Evolutionary conservation across 78 protist genomes (phyloP).

Genomic region (Guillardia theta): DNA sequence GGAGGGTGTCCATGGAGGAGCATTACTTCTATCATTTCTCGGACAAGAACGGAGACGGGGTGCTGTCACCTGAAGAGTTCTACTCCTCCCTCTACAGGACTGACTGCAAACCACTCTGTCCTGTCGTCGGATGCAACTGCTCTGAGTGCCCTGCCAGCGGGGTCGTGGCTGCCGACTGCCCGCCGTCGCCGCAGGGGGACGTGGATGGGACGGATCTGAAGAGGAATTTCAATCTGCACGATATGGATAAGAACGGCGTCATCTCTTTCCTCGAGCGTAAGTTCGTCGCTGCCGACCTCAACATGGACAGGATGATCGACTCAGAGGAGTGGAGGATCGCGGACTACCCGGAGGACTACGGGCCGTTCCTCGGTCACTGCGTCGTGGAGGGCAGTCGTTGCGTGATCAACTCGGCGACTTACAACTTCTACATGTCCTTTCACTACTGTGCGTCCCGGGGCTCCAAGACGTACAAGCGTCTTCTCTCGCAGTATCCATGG

Average conservation of each 20-base stretch:
- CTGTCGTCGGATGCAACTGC: not conserved
- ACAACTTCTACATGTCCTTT: not conserved
- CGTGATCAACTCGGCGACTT: not conserved
- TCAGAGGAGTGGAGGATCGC: not conserved
- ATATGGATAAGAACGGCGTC: not conserved
- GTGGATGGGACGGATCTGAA: not conserved
- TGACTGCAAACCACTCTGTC: not conserved
- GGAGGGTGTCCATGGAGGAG: not conserved
- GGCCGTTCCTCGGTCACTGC: not conserved
- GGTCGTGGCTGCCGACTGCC: not conserved
- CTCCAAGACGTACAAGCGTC: not conserved
- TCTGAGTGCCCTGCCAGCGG: not conserved
- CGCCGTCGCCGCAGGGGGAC: not conserved
- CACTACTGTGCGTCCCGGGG: not conserved
- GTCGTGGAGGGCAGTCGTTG: not conserved
- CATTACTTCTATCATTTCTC: not conserved
- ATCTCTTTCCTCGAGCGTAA: constrained; percentile 4
- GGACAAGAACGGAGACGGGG: not conserved
- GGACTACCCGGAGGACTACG: not conserved
- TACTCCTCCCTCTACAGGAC: not conserved
- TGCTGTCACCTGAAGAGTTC: not conserved
- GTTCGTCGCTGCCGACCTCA: not conserved
- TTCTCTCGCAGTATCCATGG: not conserved
- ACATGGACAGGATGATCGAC: not conserved
- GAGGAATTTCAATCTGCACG: not conserved